Base-by-base conservation (phyloP, 345 rosid genomes). In the Linum lewisii region DNA sequence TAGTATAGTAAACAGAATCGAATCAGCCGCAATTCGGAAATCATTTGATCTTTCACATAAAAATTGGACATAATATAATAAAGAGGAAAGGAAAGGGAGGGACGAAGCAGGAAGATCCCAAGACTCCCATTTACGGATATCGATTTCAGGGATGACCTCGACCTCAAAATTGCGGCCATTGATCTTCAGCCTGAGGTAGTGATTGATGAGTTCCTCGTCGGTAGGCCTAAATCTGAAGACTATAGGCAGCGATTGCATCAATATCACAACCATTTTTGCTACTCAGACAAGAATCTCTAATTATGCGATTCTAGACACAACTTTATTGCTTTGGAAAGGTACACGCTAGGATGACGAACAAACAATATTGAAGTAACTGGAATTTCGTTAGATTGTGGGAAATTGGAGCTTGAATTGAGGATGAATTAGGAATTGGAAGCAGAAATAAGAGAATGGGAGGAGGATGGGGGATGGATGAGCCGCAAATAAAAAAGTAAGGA, bases 61-160 rank as follows among this genome's bases (percentile, higher is more conserved):
- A 14, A 55, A 23, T 32, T 2, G 14, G n/a, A n/a, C n/a, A n/a
- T n/a, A 26, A 26, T 6, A 29, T 2, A 57, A 25, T 24, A 16
- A 16, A 25, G 13, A 24, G 3, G 14, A n/a, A 19, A 53, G 22
- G 58, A 29, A 44, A n/a, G n/a, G n/a, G n/a, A n/a, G n/a, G 22
- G 56, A 14, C 66, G 24, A 47, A 85, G 93, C 84, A 58, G 98
- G 95, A 59, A 92, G 79, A 75, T 92, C 96, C 96, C 98, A 92
- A 54, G 98, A 95, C 73, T 92, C 96, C 84, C 87, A 79, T 75
- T 83, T 88, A 83, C 98, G 88, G 59, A 92, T 81, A 65, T 92
- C 98, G 62, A 92, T 65, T 69, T 88, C 98, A 20, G 81, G 85
- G 56, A 92, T 82, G 34, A 92, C 87, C 36, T 82, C 62, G 21